Evolutionary conservation across 805 yeast genomes (phyloP), one percentile per base, ranked within the genome.

Genomic region (Hanseniaspora nectarophila): DNA sequence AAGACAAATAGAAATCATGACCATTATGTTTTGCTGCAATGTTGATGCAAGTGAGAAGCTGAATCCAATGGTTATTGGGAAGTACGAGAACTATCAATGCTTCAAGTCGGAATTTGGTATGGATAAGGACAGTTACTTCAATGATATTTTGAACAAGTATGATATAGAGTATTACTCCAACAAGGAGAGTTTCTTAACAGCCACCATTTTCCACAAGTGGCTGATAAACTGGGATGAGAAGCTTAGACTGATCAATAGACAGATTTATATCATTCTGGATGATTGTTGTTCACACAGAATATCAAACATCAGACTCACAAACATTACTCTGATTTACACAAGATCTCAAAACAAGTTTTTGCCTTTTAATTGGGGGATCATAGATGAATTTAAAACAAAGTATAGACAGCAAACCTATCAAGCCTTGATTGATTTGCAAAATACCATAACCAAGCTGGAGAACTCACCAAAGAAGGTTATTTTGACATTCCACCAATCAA

Each of bases 301-400:
- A 8, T 70, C 73, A 33, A 80, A 78, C 37, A 67, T 73, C 32
- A 76, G 73, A 55, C 66, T 78, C 38, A 67, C 67, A 52, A 69
- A 71, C 54, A 71, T 72, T 13, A 58, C 68, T 31, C 57, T 73
- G 37, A 59, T 72, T 7, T 73, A 66, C 53, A 70, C 73, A 0
- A 63, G 72, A 0, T 61, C 71, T 28, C 63, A 60, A 34, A 63
- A 70, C 9, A 65, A 73, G 57, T 78, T 76, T 58, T 61, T 78
- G 32, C 85, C 85, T 7, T 77, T 78, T 70, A 75, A 72, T 54
- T 78, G 80, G 73, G 85, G 85, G 3, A 75, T 80, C 4, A 69
- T 76, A 38, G 78, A 77, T 54, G 85, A 80, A 58, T 76, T 80
- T 60, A 78, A 77, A 58, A 70, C 78, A 13, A 65, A 75, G 44